A percentile compares a stretch with the other conserved stretches of the same genome.
Evolutionary conservation across 352 stramenopile genomes (phyloP).

Genomic region (Phytophthora sp.): DNA sequence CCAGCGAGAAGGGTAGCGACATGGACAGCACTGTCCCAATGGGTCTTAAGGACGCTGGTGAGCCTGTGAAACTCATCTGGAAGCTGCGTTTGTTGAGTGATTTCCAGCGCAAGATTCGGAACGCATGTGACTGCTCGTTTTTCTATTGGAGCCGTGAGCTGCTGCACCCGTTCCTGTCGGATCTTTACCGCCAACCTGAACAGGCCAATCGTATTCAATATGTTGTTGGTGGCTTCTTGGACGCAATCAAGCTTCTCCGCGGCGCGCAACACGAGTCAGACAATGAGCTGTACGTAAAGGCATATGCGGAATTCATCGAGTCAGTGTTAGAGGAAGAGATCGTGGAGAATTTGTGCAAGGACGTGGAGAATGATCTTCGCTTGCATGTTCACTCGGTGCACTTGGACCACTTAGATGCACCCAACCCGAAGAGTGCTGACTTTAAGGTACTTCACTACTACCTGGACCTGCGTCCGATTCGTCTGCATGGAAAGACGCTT

Average conservation of each 20-base stretch:
- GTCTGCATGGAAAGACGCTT: conserved; percentile 88
- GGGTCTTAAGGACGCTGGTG: conserved; percentile 68
- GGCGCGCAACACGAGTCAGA: conserved; percentile 80
- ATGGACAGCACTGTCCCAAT: conserved; percentile 42
- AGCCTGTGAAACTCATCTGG: conserved; percentile 84
- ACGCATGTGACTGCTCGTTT: conserved; percentile 92
- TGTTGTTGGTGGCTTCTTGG: conserved; percentile 78
- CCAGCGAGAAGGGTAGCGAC: conserved; percentile 50
- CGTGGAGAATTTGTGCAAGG: conserved; percentile 89
- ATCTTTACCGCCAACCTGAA: conserved; percentile 83
- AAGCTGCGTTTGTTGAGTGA: conserved; percentile 87
- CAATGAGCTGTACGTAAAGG: conserved; percentile 69
- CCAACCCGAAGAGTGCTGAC: conserved; percentile 83
- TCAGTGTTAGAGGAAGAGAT: conserved; percentile 88
- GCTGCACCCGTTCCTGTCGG: conserved; percentile 83
- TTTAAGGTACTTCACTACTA: conserved; percentile 89
- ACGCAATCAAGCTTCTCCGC: conserved; percentile 76
- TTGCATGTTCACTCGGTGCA: conserved; percentile 90
- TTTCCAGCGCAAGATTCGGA: conserved; percentile 88
- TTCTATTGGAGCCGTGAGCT: conserved; percentile 94
- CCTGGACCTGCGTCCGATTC: conserved; percentile 86
- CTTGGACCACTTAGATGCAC: conserved; percentile 85
- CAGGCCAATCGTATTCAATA: conserved; percentile 88
- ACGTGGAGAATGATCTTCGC: conserved; percentile 94
- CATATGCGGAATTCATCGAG: conserved; percentile 84